A percentile compares a stretch with the other conserved stretches of the same genome.
Conservation (phyloP, 1,139 yeast genomes). For the Suhomyces wounanorum region DNA sequence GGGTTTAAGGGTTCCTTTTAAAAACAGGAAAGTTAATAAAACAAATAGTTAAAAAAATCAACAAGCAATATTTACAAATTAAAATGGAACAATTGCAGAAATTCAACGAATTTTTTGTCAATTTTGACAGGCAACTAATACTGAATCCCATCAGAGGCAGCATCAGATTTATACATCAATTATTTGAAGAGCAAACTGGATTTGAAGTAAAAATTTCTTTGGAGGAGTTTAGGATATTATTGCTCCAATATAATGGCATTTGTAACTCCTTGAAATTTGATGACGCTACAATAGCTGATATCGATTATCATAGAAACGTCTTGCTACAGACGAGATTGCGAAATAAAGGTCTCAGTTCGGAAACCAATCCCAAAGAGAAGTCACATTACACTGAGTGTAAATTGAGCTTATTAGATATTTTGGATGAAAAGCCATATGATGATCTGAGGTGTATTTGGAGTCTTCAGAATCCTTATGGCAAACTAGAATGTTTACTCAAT, state of each 20-base stretch:
- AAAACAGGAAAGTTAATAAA: not conserved
- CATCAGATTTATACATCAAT: conserved; percentile 6
- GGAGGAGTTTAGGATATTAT: conserved; percentile 18
- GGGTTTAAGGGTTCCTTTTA: no score
- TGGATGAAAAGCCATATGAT: conserved; percentile 21
- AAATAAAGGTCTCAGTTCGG: not conserved
- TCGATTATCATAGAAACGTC: not conserved
- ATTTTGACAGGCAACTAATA: not conserved
- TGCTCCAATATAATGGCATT: conserved; percentile 27
- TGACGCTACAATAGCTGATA: not conserved
- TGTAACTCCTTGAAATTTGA: conserved; percentile 18
- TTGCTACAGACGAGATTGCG: not conserved
- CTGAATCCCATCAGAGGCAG: conserved; percentile 15
- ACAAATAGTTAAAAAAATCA: no score
- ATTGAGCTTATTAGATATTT: conserved; percentile 11
- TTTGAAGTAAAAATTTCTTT: not conserved
- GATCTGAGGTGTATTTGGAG: conserved; percentile 1
- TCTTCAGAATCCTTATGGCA: conserved; percentile 7
- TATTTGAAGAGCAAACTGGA: not conserved
- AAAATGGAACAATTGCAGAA: not conserved
- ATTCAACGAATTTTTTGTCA: conserved; percentile 11
- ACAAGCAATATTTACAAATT: no score
- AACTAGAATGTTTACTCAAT: conserved; percentile 20
- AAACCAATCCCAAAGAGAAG: not conserved
- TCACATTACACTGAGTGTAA: not conserved